These are phyloP conservation scores for Suillus tomentosus DNA, from an alignment of 768 basidiomycete genomes.

Conservation along the genomic window DNA sequence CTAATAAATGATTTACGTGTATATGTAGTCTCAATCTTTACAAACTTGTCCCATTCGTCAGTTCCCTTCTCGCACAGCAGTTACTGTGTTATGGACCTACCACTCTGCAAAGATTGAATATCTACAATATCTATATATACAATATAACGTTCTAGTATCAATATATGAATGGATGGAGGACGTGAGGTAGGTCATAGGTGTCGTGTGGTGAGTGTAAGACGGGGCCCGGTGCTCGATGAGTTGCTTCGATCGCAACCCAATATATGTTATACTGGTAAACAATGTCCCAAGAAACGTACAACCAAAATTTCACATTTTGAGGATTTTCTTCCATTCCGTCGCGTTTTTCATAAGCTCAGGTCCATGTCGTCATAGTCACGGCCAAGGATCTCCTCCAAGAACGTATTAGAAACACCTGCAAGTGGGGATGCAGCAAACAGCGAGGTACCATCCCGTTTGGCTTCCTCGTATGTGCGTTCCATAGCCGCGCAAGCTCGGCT, in stretches of 20 bases:
- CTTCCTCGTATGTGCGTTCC: slow-evolving; percentile 49
- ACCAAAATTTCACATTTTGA: slow-evolving; percentile 16
- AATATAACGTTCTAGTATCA: too few relatives aligned
- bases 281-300: slow-evolving; percentile 40
- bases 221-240: slow-evolving; percentile 13
- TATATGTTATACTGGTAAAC: slow-evolving; percentile 37
- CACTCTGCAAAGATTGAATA: too few relatives aligned
- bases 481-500: slow-evolving; percentile 62
- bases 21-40: too few relatives aligned
- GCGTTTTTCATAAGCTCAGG: slow-evolving; percentile 36
- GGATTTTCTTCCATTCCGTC: slow-evolving; percentile 3
- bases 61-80: too few relatives aligned
- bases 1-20: too few relatives aligned
- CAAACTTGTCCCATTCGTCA: too few relatives aligned
- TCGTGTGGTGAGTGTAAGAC: slow-evolving; percentile 11
- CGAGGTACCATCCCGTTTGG: slow-evolving; percentile 36
- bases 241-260: slow-evolving; percentile 31
- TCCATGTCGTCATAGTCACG: slow-evolving; percentile 41
- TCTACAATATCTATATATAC: too few relatives aligned
- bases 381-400: slow-evolving; percentile 64
- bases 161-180: slow-evolving; percentile 7
- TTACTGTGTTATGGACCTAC: too few relatives aligned
- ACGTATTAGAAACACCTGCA: slow-evolving; percentile 58
- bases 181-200: slow-evolving; percentile 19
- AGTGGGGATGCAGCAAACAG: slow-evolving; percentile 65